Evolutionary conservation across 2,329 filamentous ascomycete species (phyloP), one percentile per base, ranked within the genome.

Genomic region (Hirsutella thompsonii): DNA sequence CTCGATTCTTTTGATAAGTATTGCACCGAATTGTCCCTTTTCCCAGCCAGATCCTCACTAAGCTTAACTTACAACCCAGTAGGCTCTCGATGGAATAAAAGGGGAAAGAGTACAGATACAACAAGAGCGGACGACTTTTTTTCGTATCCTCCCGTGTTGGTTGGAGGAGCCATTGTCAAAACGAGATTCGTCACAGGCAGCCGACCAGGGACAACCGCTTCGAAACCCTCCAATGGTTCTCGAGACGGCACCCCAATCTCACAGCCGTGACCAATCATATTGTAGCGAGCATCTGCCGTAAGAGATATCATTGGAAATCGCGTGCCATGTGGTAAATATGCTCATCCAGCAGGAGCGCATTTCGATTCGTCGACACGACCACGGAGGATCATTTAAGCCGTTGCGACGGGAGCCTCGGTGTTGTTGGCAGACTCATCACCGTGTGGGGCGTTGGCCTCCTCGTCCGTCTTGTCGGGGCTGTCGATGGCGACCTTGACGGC

Each of bases 401-500:
- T 52, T 46, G 54, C 49, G 45, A 50, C 37, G 41, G 49, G 47
- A 45, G 55, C 59, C 44, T 62, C 59, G 42, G 58, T 53, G 46
- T 72, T 64, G 45, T 60, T 64, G 51, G 66, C 64, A 51, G 58
- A 52, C 56, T 66, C 64, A 47, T 59, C 60, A 39, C 60, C 58
- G 49, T 70, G 67, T 39, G 63, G 63, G 47, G 66, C 67, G 55
- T 73, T 82, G 57, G 83, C 79, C 61, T 95, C 90, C 68, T 95
- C 90, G 50, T 82, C 77, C 46, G 77, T 81, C 83, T 96, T 98
- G 69, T 93, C 90, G 50, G 92, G 92, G 75, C 88, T 95, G 73
- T 98, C 92, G 60, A 98, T 96, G 60, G 92, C 92, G 61, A 98
- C 89, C 84, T 98, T 98, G 76, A 98, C 92, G 50, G 92, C 92